Evolutionary conservation across 2,329 filamentous ascomycete species (phyloP).

Genomic region (Beauveria asiatica): DNA sequence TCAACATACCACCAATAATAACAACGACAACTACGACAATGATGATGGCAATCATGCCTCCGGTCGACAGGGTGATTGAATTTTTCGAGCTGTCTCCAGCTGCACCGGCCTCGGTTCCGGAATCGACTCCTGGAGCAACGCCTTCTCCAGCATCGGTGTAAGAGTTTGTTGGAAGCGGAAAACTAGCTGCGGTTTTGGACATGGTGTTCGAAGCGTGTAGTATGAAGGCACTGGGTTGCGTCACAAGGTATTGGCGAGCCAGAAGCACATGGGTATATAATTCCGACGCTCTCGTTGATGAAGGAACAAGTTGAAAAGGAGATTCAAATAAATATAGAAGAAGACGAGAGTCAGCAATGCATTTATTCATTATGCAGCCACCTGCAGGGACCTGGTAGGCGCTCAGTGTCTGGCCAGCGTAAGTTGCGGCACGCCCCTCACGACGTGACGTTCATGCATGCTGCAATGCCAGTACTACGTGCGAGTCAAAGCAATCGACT

Average conservation of each 20-base stretch:
- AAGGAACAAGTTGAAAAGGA: background rate
- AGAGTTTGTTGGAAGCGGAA: constrained; percentile 20
- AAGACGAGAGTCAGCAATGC: background rate
- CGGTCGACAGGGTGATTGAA: constrained; percentile 56
- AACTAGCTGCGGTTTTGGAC: background rate
- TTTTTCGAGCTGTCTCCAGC: constrained; percentile 49
- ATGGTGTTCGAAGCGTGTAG: constrained; percentile 29
- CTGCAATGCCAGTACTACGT: constrained; percentile 6
- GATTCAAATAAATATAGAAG: background rate
- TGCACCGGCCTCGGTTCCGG: constrained; percentile 54
- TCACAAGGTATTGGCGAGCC: constrained; percentile 27
- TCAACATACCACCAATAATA: constrained; percentile 53
- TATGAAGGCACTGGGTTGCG: constrained; percentile 31
- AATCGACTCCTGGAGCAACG: constrained; percentile 26
- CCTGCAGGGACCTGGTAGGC: background rate
- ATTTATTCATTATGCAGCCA: background rate
- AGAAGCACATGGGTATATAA: constrained; percentile 5
- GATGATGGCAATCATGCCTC: constrained; percentile 66
- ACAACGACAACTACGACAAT: constrained; percentile 60
- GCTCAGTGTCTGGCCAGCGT: background rate
- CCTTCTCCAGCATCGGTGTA: constrained; percentile 25
- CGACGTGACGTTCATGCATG: constrained; percentile 2
- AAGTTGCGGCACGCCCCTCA: background rate
- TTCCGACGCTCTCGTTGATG: background rate
- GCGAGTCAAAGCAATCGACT: background rate